A percentile compares a stretch with the other conserved stretches of the same genome.
Conservation (phyloP, 208 protist species). For the Leishmania arabica region DNA sequence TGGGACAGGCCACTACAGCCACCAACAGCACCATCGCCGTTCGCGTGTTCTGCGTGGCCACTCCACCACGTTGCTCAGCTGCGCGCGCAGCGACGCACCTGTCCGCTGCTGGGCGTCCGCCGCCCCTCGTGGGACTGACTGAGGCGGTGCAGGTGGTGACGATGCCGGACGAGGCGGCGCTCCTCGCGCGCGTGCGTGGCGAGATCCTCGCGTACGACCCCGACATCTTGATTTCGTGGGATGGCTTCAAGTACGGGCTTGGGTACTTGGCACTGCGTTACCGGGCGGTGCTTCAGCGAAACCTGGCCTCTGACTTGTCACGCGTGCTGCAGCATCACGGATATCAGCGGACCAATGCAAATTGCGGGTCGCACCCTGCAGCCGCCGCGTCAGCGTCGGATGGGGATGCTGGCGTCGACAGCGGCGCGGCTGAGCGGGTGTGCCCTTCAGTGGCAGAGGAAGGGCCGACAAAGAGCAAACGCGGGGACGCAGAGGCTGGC, state of each 20-base stretch:
- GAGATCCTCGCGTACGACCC: constrained; percentile 63
- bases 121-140: constrained; percentile 16
- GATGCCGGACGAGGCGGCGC: constrained; percentile 40
- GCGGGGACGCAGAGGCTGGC: neutral
- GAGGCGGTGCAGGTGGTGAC: constrained; percentile 42
- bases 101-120: neutral
- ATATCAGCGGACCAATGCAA: neutral
- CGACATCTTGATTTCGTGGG: constrained; percentile 81
- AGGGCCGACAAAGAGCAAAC: neutral
- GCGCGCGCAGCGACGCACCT: neutral
- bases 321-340: constrained; percentile 32
- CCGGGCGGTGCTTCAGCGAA: constrained; percentile 43
- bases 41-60: constrained; percentile 49
- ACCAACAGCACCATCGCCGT: constrained; percentile 30
- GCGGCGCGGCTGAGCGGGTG: neutral
- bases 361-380: neutral
- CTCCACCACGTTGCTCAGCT: neutral
- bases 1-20: constrained; percentile 42
- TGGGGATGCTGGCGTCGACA: neutral
- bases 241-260: constrained; percentile 71
- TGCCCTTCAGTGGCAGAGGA: neutral
- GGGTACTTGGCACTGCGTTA: constrained; percentile 71
- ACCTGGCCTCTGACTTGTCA: constrained; percentile 51
- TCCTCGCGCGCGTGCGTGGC: constrained; percentile 46
- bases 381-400: neutral